Base-by-base conservation (phyloP, 805 yeast species). In the Cyberlindnera samutprakarnensis region DNA sequence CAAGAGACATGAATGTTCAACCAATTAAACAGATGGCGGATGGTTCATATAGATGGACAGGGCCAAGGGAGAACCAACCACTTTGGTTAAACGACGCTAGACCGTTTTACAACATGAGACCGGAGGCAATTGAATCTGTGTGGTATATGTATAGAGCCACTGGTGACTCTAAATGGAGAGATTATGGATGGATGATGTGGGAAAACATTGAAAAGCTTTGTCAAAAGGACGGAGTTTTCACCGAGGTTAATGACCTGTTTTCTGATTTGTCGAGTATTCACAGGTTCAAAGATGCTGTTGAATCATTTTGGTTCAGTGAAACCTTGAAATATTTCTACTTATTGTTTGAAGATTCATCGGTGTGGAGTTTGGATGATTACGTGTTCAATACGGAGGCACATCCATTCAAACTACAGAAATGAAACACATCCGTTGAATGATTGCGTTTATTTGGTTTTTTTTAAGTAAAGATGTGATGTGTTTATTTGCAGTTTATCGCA, bases 311-410 rank as follows among this genome's bases (percentile, higher is more conserved):
- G 73, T 61, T 71, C 48, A 68, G 76, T 7, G 78, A 73, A 46
- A 74, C 79, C 18, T 54, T 75, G 41, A 75, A 75, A 48, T 75
- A 73, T 42, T 68, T 66, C 30, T 72, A 66, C 41, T 48, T 73
- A 33, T 47, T 72, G 33, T 70, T 71, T 41, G 62, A 66, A 27
- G 70, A 66, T 21, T 51, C 62, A 11, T 47, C 56, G 7, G 51
- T 59, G 12, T 56, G 64, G 49, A 62, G 68, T 26, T 50, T 72
- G 36, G 76, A 72, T 42, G 72, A 74, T 23, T 72, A 63, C 51
- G 70, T 77, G 1, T 66, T 68, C 42, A 76, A 77, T 32, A 68
- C 78, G 2, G 78, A 75, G 39, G 84, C 82, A 0, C 85, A 77
- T 50, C 73, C 81, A 2, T 57, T 77, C 36, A 56, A 45, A 33